Evolutionary conservation across 2,329 filamentous ascomycete genomes (phyloP).

Genomic region (Aureobasidium melanogenum): DNA sequence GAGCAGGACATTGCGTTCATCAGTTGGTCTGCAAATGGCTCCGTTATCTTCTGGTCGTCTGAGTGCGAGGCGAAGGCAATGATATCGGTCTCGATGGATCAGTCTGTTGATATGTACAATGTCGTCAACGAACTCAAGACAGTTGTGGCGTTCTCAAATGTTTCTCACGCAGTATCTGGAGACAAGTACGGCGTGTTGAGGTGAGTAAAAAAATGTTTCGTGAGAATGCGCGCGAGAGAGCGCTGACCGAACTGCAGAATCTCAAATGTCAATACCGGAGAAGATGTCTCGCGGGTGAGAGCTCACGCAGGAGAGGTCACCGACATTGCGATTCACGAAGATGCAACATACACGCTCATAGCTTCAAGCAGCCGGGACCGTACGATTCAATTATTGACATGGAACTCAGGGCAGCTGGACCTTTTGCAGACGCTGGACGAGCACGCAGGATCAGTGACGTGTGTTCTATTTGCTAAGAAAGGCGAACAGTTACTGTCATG

Average conservation of each 20-base stretch:
- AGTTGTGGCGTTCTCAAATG: slow-evolving; percentile 51
- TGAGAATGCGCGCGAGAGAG: slow-evolving; percentile 14
- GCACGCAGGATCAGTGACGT: slow-evolving; percentile 77
- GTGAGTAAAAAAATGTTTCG: slow-evolving; percentile 24
- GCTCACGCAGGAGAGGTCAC: slow-evolving; percentile 82
- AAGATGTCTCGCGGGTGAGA: slow-evolving; percentile 62
- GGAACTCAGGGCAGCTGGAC: slow-evolving; percentile 40
- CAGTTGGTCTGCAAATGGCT: slow-evolving; percentile 79
- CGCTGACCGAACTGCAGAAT: slow-evolving; percentile 38
- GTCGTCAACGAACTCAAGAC: slow-evolving; percentile 48
- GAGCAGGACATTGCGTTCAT: slow-evolving; percentile 63
- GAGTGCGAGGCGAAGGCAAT: slow-evolving; percentile 60
- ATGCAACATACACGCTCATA: slow-evolving; percentile 54
- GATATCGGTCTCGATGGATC: slow-evolving; percentile 61
- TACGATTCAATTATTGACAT: slow-evolving; percentile 81
- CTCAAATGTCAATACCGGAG: slow-evolving; percentile 53
- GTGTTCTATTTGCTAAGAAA: slow-evolving; percentile 65
- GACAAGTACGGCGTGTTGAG: slow-evolving; percentile 77
- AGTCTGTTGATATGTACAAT: slow-evolving; percentile 40
- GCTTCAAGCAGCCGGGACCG: slow-evolving; percentile 82
- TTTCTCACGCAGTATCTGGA: slow-evolving; percentile 65
- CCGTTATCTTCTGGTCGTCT: slow-evolving; percentile 72
- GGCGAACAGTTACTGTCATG: slow-evolving; percentile 65
- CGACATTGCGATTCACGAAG: slow-evolving; percentile 64
- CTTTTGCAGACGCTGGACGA: slow-evolving; percentile 88